Evolutionary conservation across 2,329 filamentous ascomycete genomes (phyloP).

Genomic region (Penicillium frequentans): DNA sequence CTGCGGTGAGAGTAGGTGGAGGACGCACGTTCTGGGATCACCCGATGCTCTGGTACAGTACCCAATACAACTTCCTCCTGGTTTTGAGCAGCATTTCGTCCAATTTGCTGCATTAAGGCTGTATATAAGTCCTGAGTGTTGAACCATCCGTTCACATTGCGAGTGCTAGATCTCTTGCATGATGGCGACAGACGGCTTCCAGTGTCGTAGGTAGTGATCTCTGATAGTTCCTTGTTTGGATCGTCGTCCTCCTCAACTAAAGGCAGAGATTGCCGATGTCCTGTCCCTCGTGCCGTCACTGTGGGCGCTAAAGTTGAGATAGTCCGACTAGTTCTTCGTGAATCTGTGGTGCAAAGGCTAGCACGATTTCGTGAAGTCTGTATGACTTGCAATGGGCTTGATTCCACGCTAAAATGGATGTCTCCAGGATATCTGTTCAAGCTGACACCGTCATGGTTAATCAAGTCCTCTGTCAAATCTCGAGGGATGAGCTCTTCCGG

Average conservation of each 20-base stretch:
- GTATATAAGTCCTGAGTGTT: constrained; percentile 45
- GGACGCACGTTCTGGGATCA: constrained; percentile 28
- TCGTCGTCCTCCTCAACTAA: constrained; percentile 45
- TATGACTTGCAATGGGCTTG: constrained; percentile 15
- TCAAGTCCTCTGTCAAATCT: neutral
- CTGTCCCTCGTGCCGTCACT: constrained; percentile 31
- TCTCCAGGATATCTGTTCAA: neutral
- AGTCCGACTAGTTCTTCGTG: constrained; percentile 52
- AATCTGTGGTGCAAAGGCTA: constrained; percentile 37
- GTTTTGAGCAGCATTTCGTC: constrained; percentile 17
- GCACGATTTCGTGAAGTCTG: constrained; percentile 30
- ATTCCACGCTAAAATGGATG: neutral
- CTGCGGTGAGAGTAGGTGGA: constrained; percentile 26
- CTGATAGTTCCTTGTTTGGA: constrained; percentile 17
- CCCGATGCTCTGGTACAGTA: constrained; percentile 31
- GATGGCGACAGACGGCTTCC: constrained; percentile 16
- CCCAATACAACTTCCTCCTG: constrained; percentile 29
- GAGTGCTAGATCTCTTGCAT: constrained; percentile 7
- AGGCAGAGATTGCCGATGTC: constrained; percentile 40
- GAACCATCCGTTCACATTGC: constrained; percentile 24
- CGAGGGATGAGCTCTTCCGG: neutral
- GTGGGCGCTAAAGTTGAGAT: constrained; percentile 47
- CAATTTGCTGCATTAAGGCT: constrained; percentile 44
- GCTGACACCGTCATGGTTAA: neutral
- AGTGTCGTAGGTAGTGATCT: neutral